These are phyloP conservation scores for Ailanthus altissimus DNA, from an alignment of 345 rosid species.

Conservation along the genomic window DNA sequence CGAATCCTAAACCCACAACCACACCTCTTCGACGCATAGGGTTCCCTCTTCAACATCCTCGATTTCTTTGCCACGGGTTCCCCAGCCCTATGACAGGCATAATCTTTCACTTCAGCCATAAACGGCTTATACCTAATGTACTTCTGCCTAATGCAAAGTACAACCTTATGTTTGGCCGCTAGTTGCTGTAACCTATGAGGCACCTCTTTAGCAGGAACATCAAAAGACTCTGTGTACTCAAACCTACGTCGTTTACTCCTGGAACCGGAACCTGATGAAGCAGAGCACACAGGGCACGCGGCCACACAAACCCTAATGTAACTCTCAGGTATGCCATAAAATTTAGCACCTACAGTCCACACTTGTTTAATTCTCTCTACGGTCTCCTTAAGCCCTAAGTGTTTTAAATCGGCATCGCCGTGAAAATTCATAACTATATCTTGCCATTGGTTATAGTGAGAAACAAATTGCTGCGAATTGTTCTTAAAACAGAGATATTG, in stretches of 20 bases:
- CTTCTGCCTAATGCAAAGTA: slow-evolving; percentile 97
- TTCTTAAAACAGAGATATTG: slow-evolving; percentile 90
- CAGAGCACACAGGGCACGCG: slow-evolving; percentile 78
- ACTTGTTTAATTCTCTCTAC: slow-evolving; percentile 89
- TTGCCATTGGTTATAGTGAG: slow-evolving; percentile 93
- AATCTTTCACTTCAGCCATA: slow-evolving; percentile 99
- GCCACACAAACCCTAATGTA: slow-evolving; percentile 96
- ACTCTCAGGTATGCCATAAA: slow-evolving; percentile 97
- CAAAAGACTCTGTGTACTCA: slow-evolving; percentile 92
- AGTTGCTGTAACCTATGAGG: slow-evolving; percentile 82
- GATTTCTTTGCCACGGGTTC: slow-evolving; percentile 89
- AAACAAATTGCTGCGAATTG: slow-evolving; percentile 83
- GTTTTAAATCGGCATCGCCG: slow-evolving; percentile 90
- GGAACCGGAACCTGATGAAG: slow-evolving; percentile 70
- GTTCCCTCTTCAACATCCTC: slow-evolving; percentile 92
- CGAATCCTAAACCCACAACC: slow-evolving; percentile 97
- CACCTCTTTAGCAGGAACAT: slow-evolving; percentile 95
- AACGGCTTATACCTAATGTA: slow-evolving; percentile 95
- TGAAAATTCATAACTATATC: slow-evolving; percentile 92
- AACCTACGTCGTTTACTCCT: slow-evolving; percentile 83
- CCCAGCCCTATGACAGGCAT: slow-evolving; percentile 99
- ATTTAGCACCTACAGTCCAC: slow-evolving; percentile 96
- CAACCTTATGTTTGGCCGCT: slow-evolving; percentile 96
- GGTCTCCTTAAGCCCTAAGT: slow-evolving; percentile 87
- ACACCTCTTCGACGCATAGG: slow-evolving; percentile 93